These are phyloP conservation scores for Kodamaea lidongshanica DNA, from an alignment of 805 yeast species.

Conservation along the genomic window DNA sequence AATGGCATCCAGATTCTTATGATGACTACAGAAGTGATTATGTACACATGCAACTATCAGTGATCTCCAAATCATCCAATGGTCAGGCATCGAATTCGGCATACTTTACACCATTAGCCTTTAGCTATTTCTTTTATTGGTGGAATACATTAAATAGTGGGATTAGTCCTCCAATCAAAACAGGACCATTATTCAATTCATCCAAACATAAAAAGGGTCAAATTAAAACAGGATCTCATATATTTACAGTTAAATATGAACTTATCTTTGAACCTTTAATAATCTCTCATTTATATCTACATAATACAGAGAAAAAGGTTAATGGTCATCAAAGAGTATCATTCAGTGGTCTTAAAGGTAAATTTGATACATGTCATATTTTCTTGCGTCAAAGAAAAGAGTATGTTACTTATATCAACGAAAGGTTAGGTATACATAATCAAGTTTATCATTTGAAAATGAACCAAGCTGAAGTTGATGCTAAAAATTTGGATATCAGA, in stretches of 20 bases:
- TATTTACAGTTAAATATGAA: slow-evolving; percentile 37
- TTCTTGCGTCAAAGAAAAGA: slow-evolving; percentile 38
- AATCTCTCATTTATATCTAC: slow-evolving; percentile 32
- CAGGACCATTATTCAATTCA: slow-evolving; percentile 26
- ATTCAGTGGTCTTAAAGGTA: slow-evolving; percentile 36
- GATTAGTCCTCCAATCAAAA: slow-evolving; percentile 30
- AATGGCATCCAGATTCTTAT: slow-evolving; percentile 71
- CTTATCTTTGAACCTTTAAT: slow-evolving; percentile 35
- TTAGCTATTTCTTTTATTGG: slow-evolving; percentile 37
- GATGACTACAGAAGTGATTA: slow-evolving; percentile 74
- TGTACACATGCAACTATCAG: slow-evolving; percentile 50
- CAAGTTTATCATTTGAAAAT: slow-evolving; percentile 48
- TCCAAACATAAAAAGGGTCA: slow-evolving; percentile 10
- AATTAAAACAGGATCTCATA: slow-evolving; percentile 34
- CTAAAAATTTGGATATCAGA: slow-evolving; percentile 62
- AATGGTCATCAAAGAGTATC: slow-evolving; percentile 21
- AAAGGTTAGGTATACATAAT: slow-evolving; percentile 30
- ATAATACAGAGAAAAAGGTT: slow-evolving; percentile 19
- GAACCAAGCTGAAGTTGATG: slow-evolving; percentile 64
- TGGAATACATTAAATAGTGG: slow-evolving; percentile 32
- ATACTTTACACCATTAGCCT: slow-evolving; percentile 34
- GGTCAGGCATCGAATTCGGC: slow-evolving; percentile 31
- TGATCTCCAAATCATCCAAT: slow-evolving; percentile 25
- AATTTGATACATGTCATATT: slow-evolving; percentile 26
- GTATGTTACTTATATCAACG: slow-evolving; percentile 31